Evolutionary conservation across 176 grass and related monocot species (phyloP).

Genomic region (Poa annua): DNA sequence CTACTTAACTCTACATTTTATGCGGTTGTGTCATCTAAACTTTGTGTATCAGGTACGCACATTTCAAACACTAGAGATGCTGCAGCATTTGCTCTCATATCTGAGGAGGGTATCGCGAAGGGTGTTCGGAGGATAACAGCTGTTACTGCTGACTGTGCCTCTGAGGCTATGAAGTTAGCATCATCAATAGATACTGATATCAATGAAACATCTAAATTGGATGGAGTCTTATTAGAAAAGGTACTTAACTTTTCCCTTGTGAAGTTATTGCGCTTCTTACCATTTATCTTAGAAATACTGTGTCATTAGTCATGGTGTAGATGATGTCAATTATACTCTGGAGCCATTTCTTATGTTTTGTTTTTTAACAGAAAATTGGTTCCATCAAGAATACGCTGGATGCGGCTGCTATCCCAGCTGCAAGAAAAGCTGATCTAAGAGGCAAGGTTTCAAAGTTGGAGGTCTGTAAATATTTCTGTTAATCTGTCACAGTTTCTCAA

Average conservation of each 20-base stretch:
- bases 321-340: background rate
- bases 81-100: slow-evolving; percentile 86
- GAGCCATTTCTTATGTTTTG: background rate
- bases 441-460: slow-evolving; percentile 75
- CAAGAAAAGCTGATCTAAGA: slow-evolving; percentile 94
- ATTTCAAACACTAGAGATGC: slow-evolving; percentile 89
- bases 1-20: background rate
- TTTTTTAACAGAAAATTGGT: slow-evolving; percentile 75
- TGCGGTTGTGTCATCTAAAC: slow-evolving; percentile 23
- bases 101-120: slow-evolving; percentile 97
- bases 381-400: slow-evolving; percentile 79
- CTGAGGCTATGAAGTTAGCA: slow-evolving; percentile 67
- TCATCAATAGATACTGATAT: slow-evolving; percentile 72
- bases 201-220: slow-evolving; percentile 59
- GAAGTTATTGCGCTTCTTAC: background rate
- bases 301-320: background rate
- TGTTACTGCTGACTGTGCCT: slow-evolving; percentile 82
- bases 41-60: slow-evolving; percentile 74
- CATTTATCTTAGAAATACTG: background rate
- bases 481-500: background rate
- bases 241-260: slow-evolving; percentile 40
- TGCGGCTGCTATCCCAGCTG: slow-evolving; percentile 78
- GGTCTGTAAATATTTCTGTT: slow-evolving; percentile 52
- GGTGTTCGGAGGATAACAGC: slow-evolving; percentile 95
- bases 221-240: slow-evolving; percentile 72